Percentiles rank a stretch among this genome's conserved stretches.
Evolutionary conservation across 805 yeast species (phyloP).

Genomic region (Yamadazyma insecticola): DNA sequence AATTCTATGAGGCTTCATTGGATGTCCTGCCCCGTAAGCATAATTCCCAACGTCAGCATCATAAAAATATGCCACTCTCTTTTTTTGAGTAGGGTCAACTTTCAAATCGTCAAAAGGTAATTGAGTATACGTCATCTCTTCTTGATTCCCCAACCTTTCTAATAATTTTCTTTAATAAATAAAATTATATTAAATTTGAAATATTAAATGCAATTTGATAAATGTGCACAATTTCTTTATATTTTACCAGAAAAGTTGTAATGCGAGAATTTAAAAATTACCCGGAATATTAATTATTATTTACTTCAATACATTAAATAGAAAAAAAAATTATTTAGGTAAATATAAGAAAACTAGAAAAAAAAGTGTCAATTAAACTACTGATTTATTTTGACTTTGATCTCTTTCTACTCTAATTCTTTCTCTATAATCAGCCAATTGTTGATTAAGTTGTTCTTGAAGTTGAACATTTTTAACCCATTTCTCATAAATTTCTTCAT

Average conservation of each 20-base stretch:
- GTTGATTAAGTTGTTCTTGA: constrained; percentile 43
- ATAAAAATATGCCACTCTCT: constrained; percentile 41
- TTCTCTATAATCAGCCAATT: constrained; percentile 25
- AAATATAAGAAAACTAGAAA: too few relatives aligned
- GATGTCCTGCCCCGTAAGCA: constrained; percentile 98
- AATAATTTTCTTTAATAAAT: background rate
- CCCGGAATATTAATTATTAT: too few relatives aligned
- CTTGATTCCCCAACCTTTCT: background rate
- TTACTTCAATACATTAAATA: too few relatives aligned
- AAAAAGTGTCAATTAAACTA: background rate
- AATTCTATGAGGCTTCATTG: constrained; percentile 98
- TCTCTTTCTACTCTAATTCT: constrained; percentile 10
- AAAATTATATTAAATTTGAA: too few relatives aligned
- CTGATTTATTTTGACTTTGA: background rate
- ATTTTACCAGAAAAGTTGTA: too few relatives aligned
- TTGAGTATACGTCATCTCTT: constrained; percentile 30
- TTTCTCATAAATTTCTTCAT: constrained; percentile 38
- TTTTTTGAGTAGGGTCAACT: constrained; percentile 37
- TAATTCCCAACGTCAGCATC: constrained; percentile 92
- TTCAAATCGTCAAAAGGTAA: constrained; percentile 43
- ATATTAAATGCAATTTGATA: too few relatives aligned
- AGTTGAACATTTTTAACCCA: constrained; percentile 37
- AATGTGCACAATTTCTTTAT: too few relatives aligned
- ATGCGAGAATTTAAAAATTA: too few relatives aligned
- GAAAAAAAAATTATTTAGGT: too few relatives aligned